These are phyloP conservation scores for Gynandropsis gynandra DNA, from an alignment of 345 rosid genomes.

Conservation along the genomic window DNA sequence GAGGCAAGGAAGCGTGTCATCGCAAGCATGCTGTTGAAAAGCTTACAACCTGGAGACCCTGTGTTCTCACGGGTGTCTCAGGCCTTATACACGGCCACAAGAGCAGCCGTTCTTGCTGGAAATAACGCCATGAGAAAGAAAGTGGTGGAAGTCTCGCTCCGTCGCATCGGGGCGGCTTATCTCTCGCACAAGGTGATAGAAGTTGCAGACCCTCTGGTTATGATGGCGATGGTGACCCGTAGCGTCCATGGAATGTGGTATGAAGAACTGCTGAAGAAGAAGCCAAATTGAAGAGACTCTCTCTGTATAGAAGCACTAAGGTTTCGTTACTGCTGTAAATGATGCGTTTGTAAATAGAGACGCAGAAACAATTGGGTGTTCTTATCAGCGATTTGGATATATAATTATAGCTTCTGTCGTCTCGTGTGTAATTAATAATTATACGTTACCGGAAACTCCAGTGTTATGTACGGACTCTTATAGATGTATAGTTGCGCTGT, in stretches of 20 bases:
- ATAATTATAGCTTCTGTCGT: too few relatives aligned
- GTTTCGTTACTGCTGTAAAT: too few relatives aligned
- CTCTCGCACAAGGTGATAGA: slow-evolving; percentile 41
- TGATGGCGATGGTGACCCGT: slow-evolving; percentile 40
- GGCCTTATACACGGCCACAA: slow-evolving; percentile 44
- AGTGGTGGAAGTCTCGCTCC: slow-evolving; percentile 37
- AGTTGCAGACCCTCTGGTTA: slow-evolving; percentile 40
- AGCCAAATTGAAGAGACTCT: too few relatives aligned
- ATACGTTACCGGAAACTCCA: too few relatives aligned
- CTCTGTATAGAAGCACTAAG: too few relatives aligned
- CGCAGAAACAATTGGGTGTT: too few relatives aligned
- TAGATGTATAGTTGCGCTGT: too few relatives aligned
- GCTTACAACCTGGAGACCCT: slow-evolving; percentile 65
- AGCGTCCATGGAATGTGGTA: slow-evolving; percentile 56
- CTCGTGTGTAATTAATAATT: too few relatives aligned
- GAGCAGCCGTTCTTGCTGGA: slow-evolving; percentile 56
- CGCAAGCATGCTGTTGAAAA: slow-evolving; percentile 32
- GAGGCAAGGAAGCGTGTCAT: slow-evolving; percentile 46
- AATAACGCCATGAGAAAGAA: slow-evolving; percentile 33
- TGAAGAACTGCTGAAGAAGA: slow-evolving; percentile 18
- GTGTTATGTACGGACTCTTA: too few relatives aligned
- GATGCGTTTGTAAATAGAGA: too few relatives aligned
- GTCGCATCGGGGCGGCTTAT: slow-evolving; percentile 38
- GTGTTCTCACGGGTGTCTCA: slow-evolving; percentile 50
- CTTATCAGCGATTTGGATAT: too few relatives aligned